Conservation (phyloP, 2,329 filamentous ascomycete genomes). For the Thielaviopsis musarum region DNA sequence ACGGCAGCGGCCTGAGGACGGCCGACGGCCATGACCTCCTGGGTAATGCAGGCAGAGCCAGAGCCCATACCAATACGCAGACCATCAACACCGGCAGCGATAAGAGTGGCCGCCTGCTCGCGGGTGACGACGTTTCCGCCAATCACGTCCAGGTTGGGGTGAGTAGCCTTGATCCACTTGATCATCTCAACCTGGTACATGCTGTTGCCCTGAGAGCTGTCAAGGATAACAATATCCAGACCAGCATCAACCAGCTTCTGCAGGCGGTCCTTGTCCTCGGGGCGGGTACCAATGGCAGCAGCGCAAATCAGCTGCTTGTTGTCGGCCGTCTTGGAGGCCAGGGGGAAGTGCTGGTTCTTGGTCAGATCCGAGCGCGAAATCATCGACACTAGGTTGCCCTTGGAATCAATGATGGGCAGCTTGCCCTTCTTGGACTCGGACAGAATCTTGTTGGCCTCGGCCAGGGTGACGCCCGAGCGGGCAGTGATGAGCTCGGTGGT, state of each 20-base stretch:
- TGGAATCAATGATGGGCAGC: conserved; percentile 74
- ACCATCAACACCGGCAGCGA: conserved; percentile 87
- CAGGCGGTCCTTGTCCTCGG: conserved; percentile 78
- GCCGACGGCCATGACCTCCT: conserved; percentile 98
- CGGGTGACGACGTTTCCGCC: conserved; percentile 97
- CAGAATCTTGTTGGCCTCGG: conserved; percentile 84
- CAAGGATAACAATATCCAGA: conserved; percentile 84
- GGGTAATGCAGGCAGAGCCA: conserved; percentile 94
- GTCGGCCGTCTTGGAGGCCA: conserved; percentile 87
- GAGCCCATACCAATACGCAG: conserved; percentile 98
- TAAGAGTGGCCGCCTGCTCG: conserved; percentile 83
- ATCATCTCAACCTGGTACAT: conserved; percentile 99
- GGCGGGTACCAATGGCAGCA: conserved; percentile 86
- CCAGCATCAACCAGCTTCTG: conserved; percentile 84
- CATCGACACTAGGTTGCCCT: conserved; percentile 77
- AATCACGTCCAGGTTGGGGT: conserved; percentile 80
- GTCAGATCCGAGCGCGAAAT: conserved; percentile 89
- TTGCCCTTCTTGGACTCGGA: conserved; percentile 97
- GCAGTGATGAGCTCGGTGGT: conserved; percentile 87
- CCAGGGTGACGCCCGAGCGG: conserved; percentile 60
- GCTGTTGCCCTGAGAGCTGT: conserved; percentile 95
- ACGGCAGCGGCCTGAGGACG: conserved; percentile 90
- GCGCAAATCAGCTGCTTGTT: conserved; percentile 96
- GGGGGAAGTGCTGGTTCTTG: conserved; percentile 95
- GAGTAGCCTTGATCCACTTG: conserved; percentile 81